Percentiles rank a stretch among this genome's conserved stretches.
Conservation (phyloP, 179 eudicot genomes). For the Heliamphora pulchella region DNA sequence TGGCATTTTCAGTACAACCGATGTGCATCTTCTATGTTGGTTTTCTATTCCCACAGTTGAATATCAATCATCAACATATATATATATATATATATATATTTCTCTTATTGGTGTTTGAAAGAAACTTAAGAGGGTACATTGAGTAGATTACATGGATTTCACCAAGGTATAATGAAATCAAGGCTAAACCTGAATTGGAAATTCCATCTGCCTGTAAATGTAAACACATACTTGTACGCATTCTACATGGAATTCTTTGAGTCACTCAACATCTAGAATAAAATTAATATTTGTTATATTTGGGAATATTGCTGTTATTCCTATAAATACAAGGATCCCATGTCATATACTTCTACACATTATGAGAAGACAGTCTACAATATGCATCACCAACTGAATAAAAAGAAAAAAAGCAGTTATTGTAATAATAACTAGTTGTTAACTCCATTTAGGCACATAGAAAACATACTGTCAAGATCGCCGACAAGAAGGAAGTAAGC, state of each 20-base stretch:
- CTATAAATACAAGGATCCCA: background rate
- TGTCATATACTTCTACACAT: background rate
- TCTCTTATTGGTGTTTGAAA: background rate
- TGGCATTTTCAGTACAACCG: background rate
- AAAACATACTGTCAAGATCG: slow-evolving; percentile 55
- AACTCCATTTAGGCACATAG: background rate
- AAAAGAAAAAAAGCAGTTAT: background rate
- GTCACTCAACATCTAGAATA: background rate
- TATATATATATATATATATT: too few species aligned
- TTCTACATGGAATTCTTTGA: background rate
- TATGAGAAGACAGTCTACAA: background rate
- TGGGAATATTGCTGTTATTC: background rate
- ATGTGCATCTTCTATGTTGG: background rate
- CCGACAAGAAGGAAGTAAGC: slow-evolving; percentile 92
- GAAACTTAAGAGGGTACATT: background rate
- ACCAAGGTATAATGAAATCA: background rate
- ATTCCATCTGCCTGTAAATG: background rate
- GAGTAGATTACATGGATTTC: background rate
- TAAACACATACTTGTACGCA: too few species aligned
- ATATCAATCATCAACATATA: background rate
- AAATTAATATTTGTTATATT: background rate
- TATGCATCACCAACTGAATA: background rate
- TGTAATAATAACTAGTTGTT: background rate
- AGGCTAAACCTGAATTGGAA: background rate
- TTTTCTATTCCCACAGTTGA: background rate